Evolutionary conservation across 2,329 filamentous ascomycete species (phyloP).

Genomic region (Fusarium illudens): DNA sequence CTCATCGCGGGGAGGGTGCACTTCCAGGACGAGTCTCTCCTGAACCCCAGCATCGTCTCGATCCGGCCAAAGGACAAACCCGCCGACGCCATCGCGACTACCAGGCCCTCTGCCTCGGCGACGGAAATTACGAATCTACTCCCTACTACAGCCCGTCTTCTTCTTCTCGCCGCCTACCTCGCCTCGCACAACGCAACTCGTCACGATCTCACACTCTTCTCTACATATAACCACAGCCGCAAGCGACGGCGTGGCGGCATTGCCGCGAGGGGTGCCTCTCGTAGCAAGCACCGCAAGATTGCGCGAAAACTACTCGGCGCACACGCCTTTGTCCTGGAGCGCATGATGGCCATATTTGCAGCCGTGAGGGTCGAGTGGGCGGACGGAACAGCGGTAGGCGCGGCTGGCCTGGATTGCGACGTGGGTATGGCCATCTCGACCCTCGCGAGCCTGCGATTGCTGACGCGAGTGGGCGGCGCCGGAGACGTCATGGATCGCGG

Average conservation of each 20-base stretch:
- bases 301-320: slow-evolving; percentile 79
- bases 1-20: slow-evolving; percentile 74
- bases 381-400: slow-evolving; percentile 41
- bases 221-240: slow-evolving; percentile 68
- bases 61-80: slow-evolving; percentile 28
- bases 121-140: slow-evolving; percentile 65
- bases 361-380: slow-evolving; percentile 69
- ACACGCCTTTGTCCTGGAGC: slow-evolving; percentile 78
- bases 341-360: slow-evolving; percentile 80
- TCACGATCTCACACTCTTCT: slow-evolving; percentile 80
- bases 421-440: slow-evolving; percentile 74
- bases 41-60: slow-evolving; percentile 70
- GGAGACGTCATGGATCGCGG: slow-evolving; percentile 73
- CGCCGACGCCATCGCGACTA: neutral
- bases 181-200: slow-evolving; percentile 80
- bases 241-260: slow-evolving; percentile 60
- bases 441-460: slow-evolving; percentile 72
- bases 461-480: slow-evolving; percentile 70
- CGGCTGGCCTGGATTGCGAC: slow-evolving; percentile 59
- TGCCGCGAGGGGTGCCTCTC: slow-evolving; percentile 45
- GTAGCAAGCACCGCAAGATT: slow-evolving; percentile 72
- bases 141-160: slow-evolving; percentile 76
- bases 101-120: slow-evolving; percentile 30
- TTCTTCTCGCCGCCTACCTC: slow-evolving; percentile 81
- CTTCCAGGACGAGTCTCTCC: slow-evolving; percentile 76